These are phyloP conservation scores for Pichia pseudocactophila DNA, from an alignment of 805 yeast genomes.

Conservation along the genomic window DNA sequence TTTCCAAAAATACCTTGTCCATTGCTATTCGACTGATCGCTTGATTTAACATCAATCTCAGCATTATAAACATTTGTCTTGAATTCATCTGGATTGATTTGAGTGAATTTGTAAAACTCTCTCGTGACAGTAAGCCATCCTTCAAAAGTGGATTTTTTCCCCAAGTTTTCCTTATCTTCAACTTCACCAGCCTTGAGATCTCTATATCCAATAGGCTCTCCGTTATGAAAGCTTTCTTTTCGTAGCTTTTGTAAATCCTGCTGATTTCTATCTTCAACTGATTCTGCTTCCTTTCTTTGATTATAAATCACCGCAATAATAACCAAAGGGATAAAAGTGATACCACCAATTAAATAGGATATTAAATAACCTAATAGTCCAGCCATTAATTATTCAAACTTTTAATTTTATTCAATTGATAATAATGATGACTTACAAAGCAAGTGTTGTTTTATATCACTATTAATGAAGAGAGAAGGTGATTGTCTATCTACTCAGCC, in stretches of 20 bases:
- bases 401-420: too few species aligned
- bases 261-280: constrained; percentile 13
- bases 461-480: too few species aligned
- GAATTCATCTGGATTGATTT: constrained; percentile 23
- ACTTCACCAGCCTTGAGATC: constrained; percentile 50
- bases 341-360: constrained; percentile 58
- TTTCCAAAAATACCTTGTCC: constrained; percentile 4
- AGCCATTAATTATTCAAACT: background rate
- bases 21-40: background rate
- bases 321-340: constrained; percentile 65
- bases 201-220: constrained; percentile 23
- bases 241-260: constrained; percentile 19
- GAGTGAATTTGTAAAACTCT: constrained; percentile 54
- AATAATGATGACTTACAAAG: too few species aligned
- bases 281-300: constrained; percentile 27
- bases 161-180: constrained; percentile 51
- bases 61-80: constrained; percentile 8
- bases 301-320: constrained; percentile 33
- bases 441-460: too few species aligned
- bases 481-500: too few species aligned
- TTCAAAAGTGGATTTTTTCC: constrained; percentile 51
- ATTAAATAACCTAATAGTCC: background rate
- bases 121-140: constrained; percentile 86
- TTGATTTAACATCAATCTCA: constrained; percentile 1
- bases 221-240: constrained; percentile 16